These are phyloP conservation scores for Pseudogymnoascus sp. DNA, from an alignment of 2,329 filamentous ascomycete species.

Conservation along the genomic window DNA sequence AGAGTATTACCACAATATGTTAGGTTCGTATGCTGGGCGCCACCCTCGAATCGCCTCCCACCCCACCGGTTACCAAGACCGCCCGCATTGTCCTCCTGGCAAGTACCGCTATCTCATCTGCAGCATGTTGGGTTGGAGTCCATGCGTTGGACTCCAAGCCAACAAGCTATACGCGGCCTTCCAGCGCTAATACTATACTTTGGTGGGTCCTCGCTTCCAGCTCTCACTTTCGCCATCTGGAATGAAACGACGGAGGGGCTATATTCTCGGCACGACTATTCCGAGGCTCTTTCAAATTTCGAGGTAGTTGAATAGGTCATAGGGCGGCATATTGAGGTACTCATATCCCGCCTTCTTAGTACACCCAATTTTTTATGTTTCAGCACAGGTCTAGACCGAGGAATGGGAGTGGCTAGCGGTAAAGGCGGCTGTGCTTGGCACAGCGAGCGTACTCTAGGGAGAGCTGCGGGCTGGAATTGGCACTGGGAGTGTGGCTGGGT, in stretches of 20 bases:
- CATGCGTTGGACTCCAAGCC: background rate
- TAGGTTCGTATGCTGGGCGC: background rate
- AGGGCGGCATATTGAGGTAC: slow-evolving; percentile 12
- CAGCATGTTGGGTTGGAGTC: too few relatives aligned
- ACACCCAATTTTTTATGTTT: slow-evolving; percentile 12
- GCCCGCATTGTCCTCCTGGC: background rate
- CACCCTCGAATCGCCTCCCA: background rate
- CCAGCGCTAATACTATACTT: background rate
- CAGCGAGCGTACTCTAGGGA: background rate
- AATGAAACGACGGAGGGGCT: slow-evolving; percentile 13
- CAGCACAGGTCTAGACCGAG: background rate
- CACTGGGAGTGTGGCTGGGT: background rate
- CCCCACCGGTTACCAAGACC: background rate
- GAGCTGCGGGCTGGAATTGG: background rate
- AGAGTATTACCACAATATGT: slow-evolving; percentile 2
- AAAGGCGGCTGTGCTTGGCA: background rate
- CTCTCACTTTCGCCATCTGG: slow-evolving; percentile 12
- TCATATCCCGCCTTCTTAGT: slow-evolving; percentile 15
- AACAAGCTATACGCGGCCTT: background rate
- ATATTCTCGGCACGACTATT: slow-evolving; percentile 10
- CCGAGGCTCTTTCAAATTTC: slow-evolving; percentile 10
- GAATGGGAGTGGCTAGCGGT: background rate
- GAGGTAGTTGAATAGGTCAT: slow-evolving; percentile 8
- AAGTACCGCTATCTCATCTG: background rate
- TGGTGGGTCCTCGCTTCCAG: slow-evolving; percentile 6